These are phyloP conservation scores for Malus hybrid DNA, from an alignment of 331 rosid species.

Conservation along the genomic window DNA sequence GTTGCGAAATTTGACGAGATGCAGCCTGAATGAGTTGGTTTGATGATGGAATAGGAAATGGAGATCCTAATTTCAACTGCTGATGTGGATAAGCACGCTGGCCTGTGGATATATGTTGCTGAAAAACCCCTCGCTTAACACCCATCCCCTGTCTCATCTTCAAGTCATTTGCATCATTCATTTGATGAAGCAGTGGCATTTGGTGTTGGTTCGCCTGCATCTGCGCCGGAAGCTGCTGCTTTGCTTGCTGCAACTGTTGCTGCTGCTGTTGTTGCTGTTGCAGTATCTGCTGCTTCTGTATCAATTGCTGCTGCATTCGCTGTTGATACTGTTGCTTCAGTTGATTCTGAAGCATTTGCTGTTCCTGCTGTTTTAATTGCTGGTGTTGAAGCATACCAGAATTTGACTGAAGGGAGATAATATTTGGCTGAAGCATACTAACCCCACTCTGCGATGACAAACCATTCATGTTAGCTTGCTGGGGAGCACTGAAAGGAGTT, in stretches of 20 bases:
- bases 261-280: not conserved
- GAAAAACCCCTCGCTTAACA: slow-evolving; percentile 65
- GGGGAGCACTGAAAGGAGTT: slow-evolving; percentile 57
- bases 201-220: slow-evolving; percentile 64
- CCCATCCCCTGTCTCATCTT: slow-evolving; percentile 66
- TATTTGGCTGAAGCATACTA: slow-evolving; percentile 49
- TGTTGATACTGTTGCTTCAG: slow-evolving; percentile 57
- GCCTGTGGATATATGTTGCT: slow-evolving; percentile 52
- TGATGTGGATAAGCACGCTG: slow-evolving; percentile 80
- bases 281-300: slow-evolving; percentile 36
- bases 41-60: slow-evolving; percentile 66
- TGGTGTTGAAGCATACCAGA: slow-evolving; percentile 59
- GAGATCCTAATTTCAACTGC: slow-evolving; percentile 60
- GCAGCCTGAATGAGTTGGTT: slow-evolving; percentile 71
- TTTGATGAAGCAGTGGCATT: slow-evolving; percentile 63
- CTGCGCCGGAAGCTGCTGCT: slow-evolving; percentile 68
- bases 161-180: slow-evolving; percentile 64
- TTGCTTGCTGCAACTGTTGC: slow-evolving; percentile 54
- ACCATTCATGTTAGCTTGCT: slow-evolving; percentile 50
- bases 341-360: slow-evolving; percentile 55
- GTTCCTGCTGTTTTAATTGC: slow-evolving; percentile 66
- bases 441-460: slow-evolving; percentile 72
- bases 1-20: slow-evolving; percentile 85
- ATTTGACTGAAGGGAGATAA: slow-evolving; percentile 52
- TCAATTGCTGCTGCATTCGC: slow-evolving; percentile 24